Evolutionary conservation across 2,329 filamentous ascomycete species (phyloP), one percentile per base, ranked within the genome.

Genomic region (Trichoderma sp.): DNA sequence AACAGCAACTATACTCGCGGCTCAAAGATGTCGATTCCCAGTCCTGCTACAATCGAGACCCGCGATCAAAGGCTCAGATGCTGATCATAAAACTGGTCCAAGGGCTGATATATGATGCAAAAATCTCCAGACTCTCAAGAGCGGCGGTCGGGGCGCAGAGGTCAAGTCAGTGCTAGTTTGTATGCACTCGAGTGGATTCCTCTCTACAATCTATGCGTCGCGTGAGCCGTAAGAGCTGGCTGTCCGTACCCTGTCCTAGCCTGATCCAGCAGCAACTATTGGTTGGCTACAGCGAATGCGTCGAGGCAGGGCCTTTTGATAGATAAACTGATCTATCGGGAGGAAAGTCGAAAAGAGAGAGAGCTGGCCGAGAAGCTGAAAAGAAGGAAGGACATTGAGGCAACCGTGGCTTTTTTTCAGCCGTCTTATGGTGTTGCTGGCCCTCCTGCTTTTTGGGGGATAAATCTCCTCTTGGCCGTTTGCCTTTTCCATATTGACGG

Each of bases 181-280:
- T 42, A 58, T 59, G 64, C 64, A 67, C 53, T 67, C 37, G 34
- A 52, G 64, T 67, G 64, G 64, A 59, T 67, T 67, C 53, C n/a
- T 27, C 19, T 45, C 50, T 56, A 56, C n/a, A 13, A 56, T 25
- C 50, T 22, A 42, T 59, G 64, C 53, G 64, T 67, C 64, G 63
- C 63, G 63, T 67, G 64, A 67, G 64, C 50, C 39, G 42, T 39
- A 10, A 34, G 32, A 50, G 19, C 53, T 66, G 42, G 54, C 45
- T 67, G 54, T 39, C 52, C 12, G 42, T 59, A 35, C 54, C 53
- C 64, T 53, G 53, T 57, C 48, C 59, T 54, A 37, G 39, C 52
- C 42, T 19, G 37, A 27, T 58, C 19, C 2, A 57, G 32, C n/a
- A 50, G 54, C 45, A 22, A 59, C 54, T 67, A 59, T 59, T 67